A percentile compares a stretch with the other conserved stretches of the same genome.
These are phyloP conservation scores for Begonia fuchsioides DNA, from an alignment of 306 rosid genomes.

Conservation along the genomic window DNA sequence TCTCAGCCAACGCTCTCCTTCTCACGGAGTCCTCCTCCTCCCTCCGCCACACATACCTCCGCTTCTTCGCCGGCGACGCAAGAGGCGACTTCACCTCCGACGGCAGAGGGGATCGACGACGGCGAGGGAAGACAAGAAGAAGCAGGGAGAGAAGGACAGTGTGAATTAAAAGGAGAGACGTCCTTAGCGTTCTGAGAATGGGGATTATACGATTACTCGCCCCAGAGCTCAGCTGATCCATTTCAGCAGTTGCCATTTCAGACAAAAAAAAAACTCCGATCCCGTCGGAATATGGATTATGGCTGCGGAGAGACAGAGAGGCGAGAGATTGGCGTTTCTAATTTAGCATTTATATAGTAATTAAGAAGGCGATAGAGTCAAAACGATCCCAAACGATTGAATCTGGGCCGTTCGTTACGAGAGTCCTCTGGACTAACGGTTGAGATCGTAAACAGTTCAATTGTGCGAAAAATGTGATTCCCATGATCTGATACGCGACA, in stretches of 20 bases:
- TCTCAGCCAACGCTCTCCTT: slow-evolving; percentile 69
- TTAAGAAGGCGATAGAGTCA: too few species aligned
- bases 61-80: slow-evolving; percentile 37
- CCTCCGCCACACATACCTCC: slow-evolving; percentile 35
- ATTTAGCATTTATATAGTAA: too few species aligned
- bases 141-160: slow-evolving; percentile 48
- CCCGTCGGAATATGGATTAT: too few species aligned
- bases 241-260: slow-evolving; percentile 41
- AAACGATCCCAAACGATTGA: too few species aligned
- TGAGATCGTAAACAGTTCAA: too few species aligned
- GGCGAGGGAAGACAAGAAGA: slow-evolving; percentile 43
- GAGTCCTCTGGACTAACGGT: too few species aligned
- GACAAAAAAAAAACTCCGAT: slow-evolving; percentile 1
- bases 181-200: slow-evolving; percentile 44
- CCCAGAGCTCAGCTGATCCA: slow-evolving; percentile 92
- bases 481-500: too few species aligned
- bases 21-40: slow-evolving; percentile 75
- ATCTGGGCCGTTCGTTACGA: too few species aligned
- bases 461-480: too few species aligned
- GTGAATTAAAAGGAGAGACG: slow-evolving; percentile 41
- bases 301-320: too few species aligned
- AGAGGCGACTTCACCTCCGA: slow-evolving; percentile 8
- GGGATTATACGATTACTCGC: slow-evolving; percentile 98
- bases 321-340: too few species aligned
- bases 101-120: slow-evolving; percentile 20